These are phyloP conservation scores for Dimargaris verticillata DNA, from an alignment of 192 early-diverging fungal species.

Conservation along the genomic window DNA sequence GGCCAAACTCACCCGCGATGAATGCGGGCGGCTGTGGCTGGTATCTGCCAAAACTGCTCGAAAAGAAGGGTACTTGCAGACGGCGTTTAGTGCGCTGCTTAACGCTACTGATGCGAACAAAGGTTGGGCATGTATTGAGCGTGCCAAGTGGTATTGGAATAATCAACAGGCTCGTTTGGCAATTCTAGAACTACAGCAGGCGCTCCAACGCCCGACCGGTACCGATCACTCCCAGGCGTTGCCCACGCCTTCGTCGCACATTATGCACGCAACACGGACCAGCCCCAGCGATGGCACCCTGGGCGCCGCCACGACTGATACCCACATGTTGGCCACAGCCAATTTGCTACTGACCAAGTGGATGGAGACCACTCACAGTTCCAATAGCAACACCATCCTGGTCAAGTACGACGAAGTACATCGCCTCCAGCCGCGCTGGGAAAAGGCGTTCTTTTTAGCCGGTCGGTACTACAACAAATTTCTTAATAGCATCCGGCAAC, in stretches of 20 bases:
- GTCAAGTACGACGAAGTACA: neutral
- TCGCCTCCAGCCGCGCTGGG: slow-evolving; percentile 31
- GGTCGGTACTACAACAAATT: slow-evolving; percentile 46
- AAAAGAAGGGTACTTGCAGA: slow-evolving; percentile 35
- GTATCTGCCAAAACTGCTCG: slow-evolving; percentile 38
- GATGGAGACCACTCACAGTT: neutral
- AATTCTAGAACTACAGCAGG: slow-evolving; percentile 29
- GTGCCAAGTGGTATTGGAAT: slow-evolving; percentile 39
- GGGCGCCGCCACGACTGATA: neutral
- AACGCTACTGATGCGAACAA: slow-evolving; percentile 29
- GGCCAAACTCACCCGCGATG: slow-evolving; percentile 5
- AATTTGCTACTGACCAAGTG: slow-evolving; percentile 12
- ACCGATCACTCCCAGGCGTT: neutral
- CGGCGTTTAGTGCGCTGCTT: slow-evolving; percentile 40
- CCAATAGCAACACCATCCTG: slow-evolving; percentile 2
- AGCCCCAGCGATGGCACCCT: neutral
- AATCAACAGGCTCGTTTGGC: slow-evolving; percentile 34
- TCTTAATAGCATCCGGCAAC: slow-evolving; percentile 15
- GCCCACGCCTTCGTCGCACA: neutral
- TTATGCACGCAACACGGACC: neutral
- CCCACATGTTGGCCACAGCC: neutral
- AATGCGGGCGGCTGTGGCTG: slow-evolving; percentile 44
- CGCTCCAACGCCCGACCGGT: slow-evolving; percentile 11
- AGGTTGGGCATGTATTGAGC: slow-evolving; percentile 27
- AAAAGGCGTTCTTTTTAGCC: slow-evolving; percentile 43